A percentile compares a stretch with the other conserved stretches of the same genome.
Conservation (phyloP, 495 filamentous ascomycete genomes). For the Durotheca rogersii region DNA sequence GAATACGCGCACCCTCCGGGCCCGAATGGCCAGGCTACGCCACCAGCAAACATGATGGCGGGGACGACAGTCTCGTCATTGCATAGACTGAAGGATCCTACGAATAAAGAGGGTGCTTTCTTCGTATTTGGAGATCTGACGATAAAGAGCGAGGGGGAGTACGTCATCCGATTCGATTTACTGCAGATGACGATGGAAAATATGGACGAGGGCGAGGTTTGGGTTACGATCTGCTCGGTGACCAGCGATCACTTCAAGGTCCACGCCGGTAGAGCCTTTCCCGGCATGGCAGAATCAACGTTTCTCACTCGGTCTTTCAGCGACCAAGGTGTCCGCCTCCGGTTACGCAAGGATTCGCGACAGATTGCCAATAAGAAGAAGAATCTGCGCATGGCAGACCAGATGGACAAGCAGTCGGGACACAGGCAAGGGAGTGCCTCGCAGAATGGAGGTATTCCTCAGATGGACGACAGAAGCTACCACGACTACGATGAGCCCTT, state of each 20-base stretch:
- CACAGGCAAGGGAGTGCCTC: slow-evolving; percentile 23
- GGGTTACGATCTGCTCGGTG: slow-evolving; percentile 63
- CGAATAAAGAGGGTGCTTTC: slow-evolving; percentile 91
- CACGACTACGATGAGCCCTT: slow-evolving; percentile 34
- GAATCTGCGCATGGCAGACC: slow-evolving; percentile 32
- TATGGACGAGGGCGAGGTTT: slow-evolving; percentile 45
- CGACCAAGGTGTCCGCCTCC: slow-evolving; percentile 88
- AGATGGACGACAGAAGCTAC: slow-evolving; percentile 32
- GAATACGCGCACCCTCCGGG: slow-evolving; percentile 46
- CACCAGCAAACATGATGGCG: slow-evolving; percentile 58
- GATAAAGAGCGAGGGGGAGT: slow-evolving; percentile 75
- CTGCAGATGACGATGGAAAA: slow-evolving; percentile 67
- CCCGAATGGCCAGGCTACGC: slow-evolving; percentile 54
- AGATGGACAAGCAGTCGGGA: slow-evolving; percentile 28
- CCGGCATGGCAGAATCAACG: slow-evolving; percentile 87
- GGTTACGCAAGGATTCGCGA: slow-evolving; percentile 77
- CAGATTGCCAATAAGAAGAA: slow-evolving; percentile 48
- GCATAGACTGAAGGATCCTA: slow-evolving; percentile 86
- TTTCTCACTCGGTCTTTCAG: slow-evolving; percentile 89
- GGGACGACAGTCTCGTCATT: slow-evolving; percentile 89
- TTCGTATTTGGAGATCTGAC: slow-evolving; percentile 97
- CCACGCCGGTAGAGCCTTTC: slow-evolving; percentile 74
- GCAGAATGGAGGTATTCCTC: slow-evolving; percentile 28
- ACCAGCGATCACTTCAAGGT: slow-evolving; percentile 77
- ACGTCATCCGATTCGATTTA: slow-evolving; percentile 79